Evolutionary conservation across 441 rosid species (phyloP), one percentile per base, ranked within the genome.

Genomic region (Corymbia calophylla): DNA sequence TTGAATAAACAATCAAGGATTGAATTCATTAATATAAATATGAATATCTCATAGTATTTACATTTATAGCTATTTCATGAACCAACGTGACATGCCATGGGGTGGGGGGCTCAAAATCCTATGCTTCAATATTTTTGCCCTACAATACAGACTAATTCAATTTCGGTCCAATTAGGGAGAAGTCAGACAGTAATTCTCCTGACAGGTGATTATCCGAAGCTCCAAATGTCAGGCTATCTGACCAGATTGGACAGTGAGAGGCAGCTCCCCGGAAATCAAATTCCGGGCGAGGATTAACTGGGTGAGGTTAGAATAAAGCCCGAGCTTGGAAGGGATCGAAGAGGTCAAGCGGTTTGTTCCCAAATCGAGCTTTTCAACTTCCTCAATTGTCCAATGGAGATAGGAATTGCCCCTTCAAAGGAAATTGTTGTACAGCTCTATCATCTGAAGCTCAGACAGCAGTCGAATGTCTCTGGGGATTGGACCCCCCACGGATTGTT

Each of bases 341-440:
- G 92, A 91, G 88, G 64, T 88, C 47, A 91, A 85, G 31, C 90
- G 19, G 66, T 87, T 25, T 53, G 15, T 90, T 90, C 87, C 90
- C 87, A 90, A 44, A 86, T 86, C 87, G 56, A 89, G 90, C 35
- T 64, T 64, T 31, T n/a, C 35, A 64, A 64, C 73, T 14, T n/a
- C 17, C 73, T 64, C 10, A 15, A 7, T n/a, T n/a, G 19, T 87
- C 99, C 97, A 35, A 96, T 48, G 80, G 96, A 93, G 89, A 94
- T 86, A 48, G 98, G 96, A 89, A 96, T 93, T 19, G 84, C 82
- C 31, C 97, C 97, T 64, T 51, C 53, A 55, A 96, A 91, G 5
- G 91, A n/a, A 91, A 92, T 95, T 54, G 9, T 54, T 18, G 58
- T 3, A 54, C 1, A 18, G 58, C 58, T 54, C 23, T 54, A 54